Evolutionary conservation across 140 eudicot genomes (phyloP).

Genomic region (Bidens hawaiensis): DNA sequence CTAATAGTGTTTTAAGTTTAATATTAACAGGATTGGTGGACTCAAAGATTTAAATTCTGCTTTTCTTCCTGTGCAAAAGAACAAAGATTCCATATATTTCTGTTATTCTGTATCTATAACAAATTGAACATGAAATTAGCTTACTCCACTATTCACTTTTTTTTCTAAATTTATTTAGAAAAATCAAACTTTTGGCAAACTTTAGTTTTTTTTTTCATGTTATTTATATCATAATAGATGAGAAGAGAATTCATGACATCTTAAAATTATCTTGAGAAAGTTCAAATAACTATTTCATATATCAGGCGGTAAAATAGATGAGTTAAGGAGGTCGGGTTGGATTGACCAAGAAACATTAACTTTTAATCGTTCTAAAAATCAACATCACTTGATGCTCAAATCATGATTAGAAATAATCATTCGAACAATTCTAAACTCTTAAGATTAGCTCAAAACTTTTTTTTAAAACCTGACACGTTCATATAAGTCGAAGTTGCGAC

Average conservation of each 20-base stretch:
- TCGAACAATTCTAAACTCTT: neutral
- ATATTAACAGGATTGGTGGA: neutral
- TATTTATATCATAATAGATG: neutral
- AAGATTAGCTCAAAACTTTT: no score
- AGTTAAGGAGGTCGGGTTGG: no score
- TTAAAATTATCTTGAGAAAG: neutral
- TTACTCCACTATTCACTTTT: neutral
- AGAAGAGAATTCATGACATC: neutral
- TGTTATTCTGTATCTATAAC: constrained; percentile 8
- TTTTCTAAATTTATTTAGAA: neutral
- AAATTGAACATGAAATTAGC: neutral
- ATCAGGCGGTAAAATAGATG: no score
- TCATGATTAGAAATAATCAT: neutral
- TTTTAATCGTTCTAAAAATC: no score
- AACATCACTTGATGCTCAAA: no score
- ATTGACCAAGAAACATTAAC: neutral
- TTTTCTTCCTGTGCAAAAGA: constrained; percentile 26
- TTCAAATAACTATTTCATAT: neutral
- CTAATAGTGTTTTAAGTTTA: no score
- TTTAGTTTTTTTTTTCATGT: no score
- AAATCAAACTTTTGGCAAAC: neutral
- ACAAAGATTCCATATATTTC: constrained; percentile 13
- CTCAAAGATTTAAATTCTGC: constrained; percentile 25
- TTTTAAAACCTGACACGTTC: neutral
- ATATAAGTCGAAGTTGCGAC: neutral